Percentiles rank a stretch among this genome's conserved stretches.
phyloP scores from a whole-genome alignment of 352 stramenopile genomes.

The Pythium oligandrum region DNA sequence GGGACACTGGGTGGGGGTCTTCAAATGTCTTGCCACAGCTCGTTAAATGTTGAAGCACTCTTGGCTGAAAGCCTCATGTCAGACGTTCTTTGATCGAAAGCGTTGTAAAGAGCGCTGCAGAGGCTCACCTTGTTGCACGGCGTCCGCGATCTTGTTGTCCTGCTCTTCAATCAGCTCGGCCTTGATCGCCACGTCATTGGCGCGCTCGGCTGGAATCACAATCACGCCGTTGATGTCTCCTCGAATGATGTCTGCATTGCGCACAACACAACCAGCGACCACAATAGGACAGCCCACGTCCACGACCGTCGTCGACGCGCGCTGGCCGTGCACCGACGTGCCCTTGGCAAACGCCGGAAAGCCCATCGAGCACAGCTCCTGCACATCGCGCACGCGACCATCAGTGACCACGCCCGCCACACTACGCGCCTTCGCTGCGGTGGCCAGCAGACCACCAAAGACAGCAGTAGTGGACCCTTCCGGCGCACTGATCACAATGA shows the following conservation, averaged over 20 bases:
- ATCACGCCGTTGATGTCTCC: constrained; percentile 80
- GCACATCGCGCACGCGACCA: constrained; percentile 68
- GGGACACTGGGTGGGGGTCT: neutral
- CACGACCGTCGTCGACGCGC: constrained; percentile 51
- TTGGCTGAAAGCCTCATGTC: constrained; percentile 38
- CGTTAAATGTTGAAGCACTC: constrained; percentile 29
- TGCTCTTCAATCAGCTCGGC: constrained; percentile 78
- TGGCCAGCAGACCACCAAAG: constrained; percentile 70
- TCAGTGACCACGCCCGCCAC: constrained; percentile 68
- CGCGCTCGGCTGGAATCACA: constrained; percentile 67
- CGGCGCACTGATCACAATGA: constrained; percentile 75
- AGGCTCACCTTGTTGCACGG: constrained; percentile 72
- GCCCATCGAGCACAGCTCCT: constrained; percentile 58
- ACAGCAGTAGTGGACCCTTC: constrained; percentile 43
- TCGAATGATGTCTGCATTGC: constrained; percentile 74
- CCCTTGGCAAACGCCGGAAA: constrained; percentile 68
- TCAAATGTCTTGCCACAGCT: constrained; percentile 34
- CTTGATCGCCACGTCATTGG: constrained; percentile 61
- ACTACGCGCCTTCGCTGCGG: constrained; percentile 60
- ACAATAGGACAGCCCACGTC: constrained; percentile 66
- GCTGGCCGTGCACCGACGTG: constrained; percentile 70
- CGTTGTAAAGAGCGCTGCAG: constrained; percentile 73
- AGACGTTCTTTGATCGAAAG: constrained; percentile 71
- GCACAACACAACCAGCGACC: constrained; percentile 71
- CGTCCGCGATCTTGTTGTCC: constrained; percentile 72